phyloP scores from a whole-genome alignment of 2,329 filamentous ascomycete genomes.

The Cladosporium sphaerospermum region DNA sequence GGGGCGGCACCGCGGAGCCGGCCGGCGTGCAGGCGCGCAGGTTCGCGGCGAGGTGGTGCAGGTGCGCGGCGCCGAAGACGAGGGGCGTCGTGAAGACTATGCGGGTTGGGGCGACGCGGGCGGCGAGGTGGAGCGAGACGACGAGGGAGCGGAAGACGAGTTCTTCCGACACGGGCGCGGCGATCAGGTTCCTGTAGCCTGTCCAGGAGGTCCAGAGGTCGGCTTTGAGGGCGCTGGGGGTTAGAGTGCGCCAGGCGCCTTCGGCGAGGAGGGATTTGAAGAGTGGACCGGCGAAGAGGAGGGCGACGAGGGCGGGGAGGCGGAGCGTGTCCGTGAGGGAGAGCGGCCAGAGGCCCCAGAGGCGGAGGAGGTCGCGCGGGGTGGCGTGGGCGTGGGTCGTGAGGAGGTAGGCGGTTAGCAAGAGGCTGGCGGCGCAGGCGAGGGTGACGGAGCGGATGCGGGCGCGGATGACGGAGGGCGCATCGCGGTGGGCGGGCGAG shows the following conservation, averaged over 20 bases:
- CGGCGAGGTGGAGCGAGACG: conserved; percentile 72
- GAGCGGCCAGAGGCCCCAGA: conserved; percentile 77
- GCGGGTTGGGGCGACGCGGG: conserved; percentile 46
- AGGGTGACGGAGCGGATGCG: conserved; percentile 73
- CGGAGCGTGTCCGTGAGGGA: conserved; percentile 54
- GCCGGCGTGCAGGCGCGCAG: conserved; percentile 64
- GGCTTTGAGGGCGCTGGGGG: conserved; percentile 46
- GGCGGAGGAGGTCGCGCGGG: conserved; percentile 53
- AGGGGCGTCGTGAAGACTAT: conserved; percentile 79
- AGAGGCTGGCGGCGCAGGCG: conserved; percentile 64
- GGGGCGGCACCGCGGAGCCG: conserved; percentile 15
- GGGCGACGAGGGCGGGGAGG: conserved; percentile 62
- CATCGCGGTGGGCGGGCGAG: conserved; percentile 71
- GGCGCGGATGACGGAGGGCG: conserved; percentile 80
- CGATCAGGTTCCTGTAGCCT: conserved; percentile 79
- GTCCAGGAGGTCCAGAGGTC: conserved; percentile 66
- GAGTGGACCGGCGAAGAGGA: conserved; percentile 78
- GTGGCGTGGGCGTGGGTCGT: conserved; percentile 47
- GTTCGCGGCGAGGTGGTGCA: conserved; percentile 96
- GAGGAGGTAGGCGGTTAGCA: conserved; percentile 62
- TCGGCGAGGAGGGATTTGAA: conserved; percentile 74
- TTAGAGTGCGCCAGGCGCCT: conserved; percentile 55
- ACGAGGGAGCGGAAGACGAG: conserved; percentile 85
- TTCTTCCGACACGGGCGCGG: conserved; percentile 84
- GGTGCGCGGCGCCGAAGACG: conserved; percentile 86